Evolutionary conservation across 2,329 filamentous ascomycete genomes (phyloP).

Genomic region (Apiospora phragmitis): DNA sequence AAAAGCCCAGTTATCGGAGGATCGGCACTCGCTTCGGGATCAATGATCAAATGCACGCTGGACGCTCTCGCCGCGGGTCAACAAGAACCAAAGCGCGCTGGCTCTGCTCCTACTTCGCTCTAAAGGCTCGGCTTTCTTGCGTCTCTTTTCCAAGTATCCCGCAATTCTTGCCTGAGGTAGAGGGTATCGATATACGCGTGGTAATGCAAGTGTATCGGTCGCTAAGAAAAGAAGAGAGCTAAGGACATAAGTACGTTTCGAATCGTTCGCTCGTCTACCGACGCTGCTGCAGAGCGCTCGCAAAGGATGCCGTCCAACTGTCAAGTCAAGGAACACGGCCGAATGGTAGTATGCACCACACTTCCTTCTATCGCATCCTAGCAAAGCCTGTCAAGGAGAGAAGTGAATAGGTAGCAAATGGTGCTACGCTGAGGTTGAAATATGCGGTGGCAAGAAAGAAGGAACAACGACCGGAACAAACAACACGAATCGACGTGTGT

Average conservation of each 20-base stretch:
- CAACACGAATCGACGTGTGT: conserved; percentile 11
- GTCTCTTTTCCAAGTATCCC: neutral
- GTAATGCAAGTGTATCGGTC: conserved; percentile 1
- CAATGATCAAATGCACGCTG: conserved; percentile 2
- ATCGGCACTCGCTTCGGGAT: conserved; percentile 2
- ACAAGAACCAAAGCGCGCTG: conserved; percentile 1
- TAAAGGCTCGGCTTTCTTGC: neutral
- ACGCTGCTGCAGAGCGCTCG: neutral
- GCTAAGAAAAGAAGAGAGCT: neutral
- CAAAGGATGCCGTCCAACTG: neutral
- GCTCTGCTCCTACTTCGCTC: neutral
- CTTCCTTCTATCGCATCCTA: conserved; percentile 8
- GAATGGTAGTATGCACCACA: neutral
- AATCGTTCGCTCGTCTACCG: neutral
- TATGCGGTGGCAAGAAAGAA: neutral
- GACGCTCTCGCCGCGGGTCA: conserved; percentile 1
- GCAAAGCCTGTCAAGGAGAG: neutral
- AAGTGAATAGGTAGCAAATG: conserved; percentile 4
- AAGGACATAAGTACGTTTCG: neutral
- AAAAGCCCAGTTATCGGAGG: conserved; percentile 8
- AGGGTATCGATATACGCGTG: conserved; percentile 3
- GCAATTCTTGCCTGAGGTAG: neutral
- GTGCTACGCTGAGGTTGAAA: neutral
- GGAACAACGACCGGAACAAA: conserved; percentile 6
- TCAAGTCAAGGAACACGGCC: neutral